Base-by-base conservation (phyloP, 2,329 filamentous ascomycete genomes). In the Chaetomium sp. region DNA sequence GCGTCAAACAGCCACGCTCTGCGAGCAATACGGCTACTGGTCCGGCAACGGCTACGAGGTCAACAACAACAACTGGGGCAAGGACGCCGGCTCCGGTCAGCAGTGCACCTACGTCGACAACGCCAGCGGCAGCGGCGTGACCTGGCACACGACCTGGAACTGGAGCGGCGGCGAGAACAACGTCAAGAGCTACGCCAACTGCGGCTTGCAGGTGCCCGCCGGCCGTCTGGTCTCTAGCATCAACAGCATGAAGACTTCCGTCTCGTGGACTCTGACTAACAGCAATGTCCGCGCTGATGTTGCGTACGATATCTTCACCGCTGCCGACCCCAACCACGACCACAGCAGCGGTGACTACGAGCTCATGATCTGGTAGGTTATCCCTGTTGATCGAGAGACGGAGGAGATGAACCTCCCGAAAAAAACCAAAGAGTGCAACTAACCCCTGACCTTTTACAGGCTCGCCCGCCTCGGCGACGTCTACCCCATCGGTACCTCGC, bases 301-400 rank as follows among this genome's bases (percentile, higher is more conserved):
- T 11, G 74, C 81, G 12, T 86, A 83, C 64, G 81, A 85, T 65
- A 68, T 86, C 49, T 86, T 86, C 70, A 81, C 81, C n/a, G 72
- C 73, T 6, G 65, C 68, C 19, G 72, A 76, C 43, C 60, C 61
- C 27, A 59, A 66, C 38, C 67, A 67, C 46, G 57, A 49, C 38
- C 68, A 64, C 53, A 66, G 60, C 51, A 72, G 72, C 14, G 73
- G 78, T 1, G 69, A 69, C 35, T 85, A 81, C 64, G 84, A 86
- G 69, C 73, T 86, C 62, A 87, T 87, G 83, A 76, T 87, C 62
- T 87, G 84, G 83, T 67, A 54, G 36, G 62, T 49, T 40, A 6
- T 12, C 1, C 35, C 1, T 14, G 4, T 12, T 37, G 3, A 12
- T 27, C 19, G 19, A 40, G 8, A 40, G 9, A 12, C 1, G 37